These are phyloP conservation scores for Epichloe hybrida DNA, from an alignment of 2,329 filamentous ascomycete genomes.

Conservation along the genomic window DNA sequence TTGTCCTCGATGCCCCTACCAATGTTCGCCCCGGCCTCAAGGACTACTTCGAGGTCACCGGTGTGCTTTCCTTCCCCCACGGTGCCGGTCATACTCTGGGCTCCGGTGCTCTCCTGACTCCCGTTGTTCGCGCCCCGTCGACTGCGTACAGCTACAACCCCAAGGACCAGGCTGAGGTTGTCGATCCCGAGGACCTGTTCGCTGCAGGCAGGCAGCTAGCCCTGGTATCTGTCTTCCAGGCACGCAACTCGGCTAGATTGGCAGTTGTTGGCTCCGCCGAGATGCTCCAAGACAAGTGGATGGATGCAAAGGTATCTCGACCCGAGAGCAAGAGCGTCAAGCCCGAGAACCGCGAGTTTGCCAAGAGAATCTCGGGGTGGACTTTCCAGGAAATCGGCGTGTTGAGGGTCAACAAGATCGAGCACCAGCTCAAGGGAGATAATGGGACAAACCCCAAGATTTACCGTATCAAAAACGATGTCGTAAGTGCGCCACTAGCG, in stretches of 20 bases:
- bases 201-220: slow-evolving; percentile 72
- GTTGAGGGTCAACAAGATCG: slow-evolving; percentile 66
- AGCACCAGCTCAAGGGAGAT: slow-evolving; percentile 52
- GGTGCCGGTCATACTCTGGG: slow-evolving; percentile 74
- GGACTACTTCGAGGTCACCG: slow-evolving; percentile 54
- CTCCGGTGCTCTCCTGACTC: slow-evolving; percentile 60
- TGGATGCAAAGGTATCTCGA: slow-evolving; percentile 64
- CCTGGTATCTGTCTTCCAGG: slow-evolving; percentile 74
- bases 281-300: slow-evolving; percentile 80
- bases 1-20: slow-evolving; percentile 60
- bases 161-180: slow-evolving; percentile 60
- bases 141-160: slow-evolving; percentile 92
- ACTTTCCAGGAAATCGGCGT: slow-evolving; percentile 91
- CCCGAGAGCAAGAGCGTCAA: slow-evolving; percentile 36
- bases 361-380: slow-evolving; percentile 76
- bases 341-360: slow-evolving; percentile 74
- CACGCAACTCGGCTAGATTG: slow-evolving; percentile 84
- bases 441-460: slow-evolving; percentile 65
- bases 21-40: slow-evolving; percentile 54
- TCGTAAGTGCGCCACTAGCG: slow-evolving; percentile 47
- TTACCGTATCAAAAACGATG: slow-evolving; percentile 93
- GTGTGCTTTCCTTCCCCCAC: slow-evolving; percentile 61
- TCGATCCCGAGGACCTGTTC: slow-evolving; percentile 64
- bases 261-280: slow-evolving; percentile 76
- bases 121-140: slow-evolving; percentile 66